Evolutionary conservation across 2,329 filamentous ascomycete species (phyloP), one percentile per base, ranked within the genome.

Genomic region (Escovopsis sp.): DNA sequence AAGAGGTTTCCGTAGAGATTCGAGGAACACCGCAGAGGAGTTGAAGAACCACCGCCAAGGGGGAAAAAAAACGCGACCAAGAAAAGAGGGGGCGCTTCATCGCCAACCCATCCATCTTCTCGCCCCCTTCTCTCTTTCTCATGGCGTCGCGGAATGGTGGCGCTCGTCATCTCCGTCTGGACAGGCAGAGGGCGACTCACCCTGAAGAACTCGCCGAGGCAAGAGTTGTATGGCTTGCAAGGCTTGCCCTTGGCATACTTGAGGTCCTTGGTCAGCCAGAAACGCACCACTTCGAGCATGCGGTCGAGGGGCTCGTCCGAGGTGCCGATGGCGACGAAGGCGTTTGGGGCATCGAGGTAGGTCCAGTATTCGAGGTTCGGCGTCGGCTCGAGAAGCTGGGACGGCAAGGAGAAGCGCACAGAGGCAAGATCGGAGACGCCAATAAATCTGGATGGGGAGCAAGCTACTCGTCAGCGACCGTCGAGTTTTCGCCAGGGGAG

Each of bases 291-390:
- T 56, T 89, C 88, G 41, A 98, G 75, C 85, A 95, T 95, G 52
- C 91, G 86, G 53, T 91, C 89, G 43, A 96, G 69, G 10, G 83
- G 76, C 53, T 96, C 86, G 53, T 96, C 84, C 15, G 89, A 91
- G 54, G 89, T 89, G 54, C 89, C 91, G 54, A 82, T 82, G 38
- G 74, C 75, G 49, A 77, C 66, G 50, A 98, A 95, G 39, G 88
- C 85, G 62, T 94, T 93, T 19, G 89, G 89, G 53, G 87, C 77
- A 63, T 98, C 91, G 59, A 98, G 72, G 58, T 98, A 98, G 57
- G 93, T 93, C 91, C 91, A 98, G 67, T 96, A 98, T 68, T 98
- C 91, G 59, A 98, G 70, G 61, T 98, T 98, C 41, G 91, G 91
- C 4, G 85, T 93, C 33, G 91, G 91, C 62, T 98, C 91, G 56